A percentile compares a stretch with the other conserved stretches of the same genome.
Conservation (phyloP, 176 grass and related monocot species). For the Phragmites australis region DNA sequence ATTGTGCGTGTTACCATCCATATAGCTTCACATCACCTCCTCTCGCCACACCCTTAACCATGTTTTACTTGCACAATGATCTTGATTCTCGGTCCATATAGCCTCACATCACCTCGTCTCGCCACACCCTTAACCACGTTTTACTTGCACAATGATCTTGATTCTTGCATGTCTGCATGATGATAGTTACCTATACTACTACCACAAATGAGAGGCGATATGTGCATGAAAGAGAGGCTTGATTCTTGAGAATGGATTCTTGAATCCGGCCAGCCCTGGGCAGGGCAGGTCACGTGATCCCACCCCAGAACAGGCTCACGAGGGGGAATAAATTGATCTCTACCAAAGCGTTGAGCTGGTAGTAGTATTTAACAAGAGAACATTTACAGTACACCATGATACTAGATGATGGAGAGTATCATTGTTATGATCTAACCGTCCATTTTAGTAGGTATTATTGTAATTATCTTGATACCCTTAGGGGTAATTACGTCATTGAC, state of each 20-base stretch:
- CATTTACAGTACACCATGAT: no score
- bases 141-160: not conserved
- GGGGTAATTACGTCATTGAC: no score
- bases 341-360: slow-evolving; percentile 40
- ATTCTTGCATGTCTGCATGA: not conserved
- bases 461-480: no score
- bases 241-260: slow-evolving; percentile 1
- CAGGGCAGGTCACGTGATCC: slow-evolving; percentile 55
- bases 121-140: not conserved
- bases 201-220: not conserved
- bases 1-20: no score
- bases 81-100: not conserved
- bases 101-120: not conserved
- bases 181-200: not conserved
- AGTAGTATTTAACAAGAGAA: no score
- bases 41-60: not conserved
- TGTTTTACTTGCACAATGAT: not conserved
- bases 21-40: not conserved
- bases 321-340: slow-evolving; percentile 51
- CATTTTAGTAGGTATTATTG: no score
- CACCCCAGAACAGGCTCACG: slow-evolving; percentile 41
- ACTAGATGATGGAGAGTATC: no score
- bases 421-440: no score
- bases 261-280: not conserved
- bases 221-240: not conserved